Evolutionary conservation across 257 asterid genomes (phyloP).

Genomic region (Solanum tacnaense): DNA sequence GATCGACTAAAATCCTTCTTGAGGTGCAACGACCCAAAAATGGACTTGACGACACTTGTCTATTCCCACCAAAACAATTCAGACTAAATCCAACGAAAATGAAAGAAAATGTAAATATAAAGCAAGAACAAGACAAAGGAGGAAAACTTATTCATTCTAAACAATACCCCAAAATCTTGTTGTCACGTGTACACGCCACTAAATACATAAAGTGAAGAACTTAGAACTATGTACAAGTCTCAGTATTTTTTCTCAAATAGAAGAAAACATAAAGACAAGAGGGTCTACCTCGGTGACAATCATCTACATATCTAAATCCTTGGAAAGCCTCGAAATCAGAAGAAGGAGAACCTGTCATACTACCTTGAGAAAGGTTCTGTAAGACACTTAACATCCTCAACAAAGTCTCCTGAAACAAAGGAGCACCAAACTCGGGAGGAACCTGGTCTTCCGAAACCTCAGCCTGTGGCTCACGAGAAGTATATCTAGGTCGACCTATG

Average conservation of each 20-base stretch:
- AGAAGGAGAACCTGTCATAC: background rate
- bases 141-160: background rate
- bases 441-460: no score
- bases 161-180: background rate
- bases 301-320: background rate
- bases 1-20: background rate
- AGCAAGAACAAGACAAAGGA: background rate
- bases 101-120: background rate
- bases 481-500: no score
- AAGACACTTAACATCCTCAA: background rate
- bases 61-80: background rate
- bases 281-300: background rate
- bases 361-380: background rate
- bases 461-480: no score
- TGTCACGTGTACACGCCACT: background rate
- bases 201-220: no score
- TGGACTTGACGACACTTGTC: background rate
- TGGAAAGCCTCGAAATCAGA: background rate
- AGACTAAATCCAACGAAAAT: background rate
- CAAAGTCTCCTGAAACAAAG: background rate
- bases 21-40: background rate
- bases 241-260: background rate
- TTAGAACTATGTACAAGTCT: background rate
- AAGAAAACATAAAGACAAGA: background rate
- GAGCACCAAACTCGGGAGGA: no score